Conservation (phyloP, 2,329 filamentous ascomycete genomes). For the Metarhizium brunneum region DNA sequence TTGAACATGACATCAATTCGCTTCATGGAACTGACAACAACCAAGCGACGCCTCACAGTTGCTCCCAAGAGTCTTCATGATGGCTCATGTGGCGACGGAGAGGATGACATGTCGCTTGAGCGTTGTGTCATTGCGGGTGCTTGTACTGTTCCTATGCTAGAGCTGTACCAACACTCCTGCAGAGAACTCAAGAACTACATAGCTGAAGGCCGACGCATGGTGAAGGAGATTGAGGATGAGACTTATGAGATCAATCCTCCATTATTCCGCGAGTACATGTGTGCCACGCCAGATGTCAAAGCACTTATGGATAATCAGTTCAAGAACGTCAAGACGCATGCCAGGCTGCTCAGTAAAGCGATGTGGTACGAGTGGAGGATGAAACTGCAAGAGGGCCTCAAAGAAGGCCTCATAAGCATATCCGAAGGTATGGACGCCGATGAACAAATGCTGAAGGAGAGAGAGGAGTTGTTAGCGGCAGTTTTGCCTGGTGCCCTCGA, state of each 20-base stretch:
- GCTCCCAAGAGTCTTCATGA: constrained; percentile 43
- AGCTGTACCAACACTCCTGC: constrained; percentile 91
- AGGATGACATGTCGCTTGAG: constrained; percentile 55
- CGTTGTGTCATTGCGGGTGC: constrained; percentile 79
- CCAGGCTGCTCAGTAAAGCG: constrained; percentile 80
- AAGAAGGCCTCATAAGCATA: constrained; percentile 69
- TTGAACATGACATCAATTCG: constrained; percentile 91
- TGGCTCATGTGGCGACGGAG: constrained; percentile 27
- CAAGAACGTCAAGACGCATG: constrained; percentile 92
- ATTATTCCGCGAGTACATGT: constrained; percentile 84
- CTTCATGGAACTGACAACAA: constrained; percentile 98
- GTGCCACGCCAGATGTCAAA: constrained; percentile 74
- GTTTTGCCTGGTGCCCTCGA: constrained; percentile 57
- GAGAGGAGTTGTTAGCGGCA: constrained; percentile 58
- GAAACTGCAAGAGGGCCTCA: constrained; percentile 73
- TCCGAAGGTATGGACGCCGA: constrained; percentile 69
- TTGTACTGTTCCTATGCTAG: constrained; percentile 85
- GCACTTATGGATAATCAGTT: constrained; percentile 91
- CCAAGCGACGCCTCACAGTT: constrained; percentile 80
- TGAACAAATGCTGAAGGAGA: constrained; percentile 53
- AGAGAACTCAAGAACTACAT: constrained; percentile 96
- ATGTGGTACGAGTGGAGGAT: constrained; percentile 99
- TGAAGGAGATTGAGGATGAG: constrained; percentile 82
- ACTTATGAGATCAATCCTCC: constrained; percentile 85
- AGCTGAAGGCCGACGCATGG: constrained; percentile 79